These are phyloP conservation scores for Keithomyces neogunnii DNA, from an alignment of 2,329 filamentous ascomycete species.

Conservation along the genomic window DNA sequence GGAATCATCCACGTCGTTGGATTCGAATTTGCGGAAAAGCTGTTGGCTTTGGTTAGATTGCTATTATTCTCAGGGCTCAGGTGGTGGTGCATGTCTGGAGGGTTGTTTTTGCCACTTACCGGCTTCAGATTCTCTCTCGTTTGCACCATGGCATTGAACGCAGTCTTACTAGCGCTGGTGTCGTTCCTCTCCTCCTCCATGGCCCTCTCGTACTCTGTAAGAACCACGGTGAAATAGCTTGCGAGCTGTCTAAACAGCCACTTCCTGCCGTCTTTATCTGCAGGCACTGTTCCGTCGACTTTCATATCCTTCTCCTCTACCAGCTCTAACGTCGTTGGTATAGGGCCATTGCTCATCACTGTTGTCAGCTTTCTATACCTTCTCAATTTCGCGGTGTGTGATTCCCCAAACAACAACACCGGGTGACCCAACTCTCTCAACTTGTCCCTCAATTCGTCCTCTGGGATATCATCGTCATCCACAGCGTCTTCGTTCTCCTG, in stretches of 20 bases:
- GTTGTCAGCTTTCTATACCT: slow-evolving; percentile 60
- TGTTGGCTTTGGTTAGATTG: slow-evolving; percentile 13
- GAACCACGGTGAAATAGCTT: slow-evolving; percentile 94
- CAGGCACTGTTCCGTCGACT: slow-evolving; percentile 54
- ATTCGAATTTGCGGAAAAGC: slow-evolving; percentile 85
- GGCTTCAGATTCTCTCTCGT: slow-evolving; percentile 83
- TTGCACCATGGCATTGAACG: slow-evolving; percentile 77
- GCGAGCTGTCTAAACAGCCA: slow-evolving; percentile 82
- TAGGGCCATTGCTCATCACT: slow-evolving; percentile 65
- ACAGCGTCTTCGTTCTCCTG: slow-evolving; percentile 30
- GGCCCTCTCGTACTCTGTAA: slow-evolving; percentile 77
- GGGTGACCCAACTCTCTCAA: slow-evolving; percentile 69
- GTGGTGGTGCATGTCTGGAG: background rate
- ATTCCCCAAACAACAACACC: slow-evolving; percentile 71
- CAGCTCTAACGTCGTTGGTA: slow-evolving; percentile 73
- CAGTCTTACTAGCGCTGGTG: slow-evolving; percentile 72
- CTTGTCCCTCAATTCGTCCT: slow-evolving; percentile 60
- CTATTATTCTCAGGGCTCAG: background rate
- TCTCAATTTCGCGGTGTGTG: slow-evolving; percentile 57
- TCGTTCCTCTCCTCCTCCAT: slow-evolving; percentile 56
- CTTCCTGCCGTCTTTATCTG: slow-evolving; percentile 54
- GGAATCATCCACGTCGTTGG: slow-evolving; percentile 66
- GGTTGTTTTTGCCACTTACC: slow-evolving; percentile 25
- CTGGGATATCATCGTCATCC: slow-evolving; percentile 53
- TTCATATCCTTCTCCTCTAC: slow-evolving; percentile 87